Percentiles rank a stretch among this genome's conserved stretches.
These are phyloP conservation scores for Begonia masoniana DNA, from an alignment of 306 rosid species.

Conservation along the genomic window DNA sequence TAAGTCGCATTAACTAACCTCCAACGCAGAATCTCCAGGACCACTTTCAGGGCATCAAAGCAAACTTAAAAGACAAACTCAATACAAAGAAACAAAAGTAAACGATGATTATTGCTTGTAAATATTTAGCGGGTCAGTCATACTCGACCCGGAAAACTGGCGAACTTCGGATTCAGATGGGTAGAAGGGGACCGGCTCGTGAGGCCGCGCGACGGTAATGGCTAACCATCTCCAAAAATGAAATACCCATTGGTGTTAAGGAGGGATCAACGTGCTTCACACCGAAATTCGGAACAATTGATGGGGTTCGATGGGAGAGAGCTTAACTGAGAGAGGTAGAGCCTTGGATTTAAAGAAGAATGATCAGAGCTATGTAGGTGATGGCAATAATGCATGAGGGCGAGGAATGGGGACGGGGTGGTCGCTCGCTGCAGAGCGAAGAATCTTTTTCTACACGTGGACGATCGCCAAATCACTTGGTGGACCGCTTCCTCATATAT, in stretches of 20 bases:
- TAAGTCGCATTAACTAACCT: background rate
- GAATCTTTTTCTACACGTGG: constrained; percentile 14
- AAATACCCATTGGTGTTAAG: no score
- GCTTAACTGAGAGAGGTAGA: no score
- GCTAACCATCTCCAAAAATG: background rate
- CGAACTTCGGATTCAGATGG: background rate
- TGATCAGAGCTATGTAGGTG: background rate
- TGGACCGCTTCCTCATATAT: no score
- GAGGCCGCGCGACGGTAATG: background rate
- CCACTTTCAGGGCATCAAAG: background rate
- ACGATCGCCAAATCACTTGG: constrained; percentile 7
- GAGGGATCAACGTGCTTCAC: no score
- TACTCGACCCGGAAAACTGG: background rate
- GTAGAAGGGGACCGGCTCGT: constrained; percentile 6
- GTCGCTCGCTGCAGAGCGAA: constrained; percentile 6
- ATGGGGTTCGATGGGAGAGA: no score
- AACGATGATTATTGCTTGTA: background rate
- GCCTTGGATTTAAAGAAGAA: background rate
- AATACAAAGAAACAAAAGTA: background rate
- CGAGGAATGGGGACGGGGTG: background rate
- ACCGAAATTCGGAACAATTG: no score
- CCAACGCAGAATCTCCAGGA: background rate
- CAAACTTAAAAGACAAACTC: constrained; percentile 4
- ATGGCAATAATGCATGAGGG: background rate
- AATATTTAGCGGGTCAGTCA: no score